Evolutionary conservation across 257 asterid genomes (phyloP).

Genomic region (Vinca minor): DNA sequence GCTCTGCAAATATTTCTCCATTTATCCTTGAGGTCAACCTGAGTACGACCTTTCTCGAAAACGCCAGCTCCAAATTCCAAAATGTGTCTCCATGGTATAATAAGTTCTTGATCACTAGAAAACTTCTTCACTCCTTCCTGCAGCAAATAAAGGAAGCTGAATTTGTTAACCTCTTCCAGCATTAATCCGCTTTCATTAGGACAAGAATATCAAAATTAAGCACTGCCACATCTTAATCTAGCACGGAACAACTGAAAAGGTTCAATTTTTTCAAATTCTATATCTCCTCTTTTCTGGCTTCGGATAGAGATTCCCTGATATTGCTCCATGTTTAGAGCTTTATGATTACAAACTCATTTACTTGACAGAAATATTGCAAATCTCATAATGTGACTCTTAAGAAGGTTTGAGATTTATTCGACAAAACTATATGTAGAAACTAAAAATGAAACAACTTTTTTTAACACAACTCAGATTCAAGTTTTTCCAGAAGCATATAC

Average conservation of each 20-base stretch:
- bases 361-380: background rate
- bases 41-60: constrained; percentile 43
- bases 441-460: background rate
- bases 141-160: constrained; percentile 11
- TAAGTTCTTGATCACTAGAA: constrained; percentile 14
- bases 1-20: constrained; percentile 58
- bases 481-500: background rate
- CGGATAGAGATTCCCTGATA: background rate
- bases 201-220: background rate
- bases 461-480: too few species aligned
- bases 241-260: too few species aligned
- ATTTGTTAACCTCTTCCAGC: background rate
- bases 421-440: background rate
- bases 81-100: constrained; percentile 46
- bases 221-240: background rate
- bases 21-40: constrained; percentile 64
- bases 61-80: constrained; percentile 42
- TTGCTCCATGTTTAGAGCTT: background rate
- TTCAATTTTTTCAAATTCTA: too few species aligned
- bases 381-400: background rate
- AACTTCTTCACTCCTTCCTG: constrained; percentile 44
- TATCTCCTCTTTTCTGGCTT: background rate
- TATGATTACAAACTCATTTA: background rate
- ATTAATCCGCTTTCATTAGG: background rate
- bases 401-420: background rate